These are phyloP conservation scores for Scutellaria barbata DNA, from an alignment of 257 asterid species.

Conservation along the genomic window DNA sequence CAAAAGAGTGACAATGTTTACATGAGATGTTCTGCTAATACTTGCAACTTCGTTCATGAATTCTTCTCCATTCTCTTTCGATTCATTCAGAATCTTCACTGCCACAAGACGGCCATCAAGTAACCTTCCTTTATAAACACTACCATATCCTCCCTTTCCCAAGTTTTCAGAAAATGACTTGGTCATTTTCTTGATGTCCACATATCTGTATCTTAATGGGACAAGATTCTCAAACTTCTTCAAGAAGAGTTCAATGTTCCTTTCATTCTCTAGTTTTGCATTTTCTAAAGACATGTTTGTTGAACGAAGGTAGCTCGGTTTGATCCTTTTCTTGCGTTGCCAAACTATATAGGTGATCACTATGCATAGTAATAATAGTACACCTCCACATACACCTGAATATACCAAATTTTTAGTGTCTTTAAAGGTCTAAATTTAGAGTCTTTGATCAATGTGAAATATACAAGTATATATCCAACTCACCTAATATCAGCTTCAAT, in stretches of 20 bases:
- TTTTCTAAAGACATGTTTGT: too few species aligned
- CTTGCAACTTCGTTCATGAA: constrained; percentile 54
- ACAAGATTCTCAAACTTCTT: constrained; percentile 5
- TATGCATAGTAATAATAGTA: too few species aligned
- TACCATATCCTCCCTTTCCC: constrained; percentile 53
- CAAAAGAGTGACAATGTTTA: constrained; percentile 43
- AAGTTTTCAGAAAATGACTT: constrained; percentile 34
- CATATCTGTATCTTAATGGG: constrained; percentile 37
- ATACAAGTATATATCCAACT: neutral
- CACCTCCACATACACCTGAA: constrained; percentile 49
- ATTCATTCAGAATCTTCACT: constrained; percentile 42
- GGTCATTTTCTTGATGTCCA: constrained; percentile 42
- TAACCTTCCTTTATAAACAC: constrained; percentile 45
- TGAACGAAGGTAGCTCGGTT: too few species aligned
- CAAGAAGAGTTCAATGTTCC: constrained; percentile 29
- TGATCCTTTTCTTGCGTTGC: too few species aligned
- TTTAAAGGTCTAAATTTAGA: constrained; percentile 23
- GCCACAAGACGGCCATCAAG: constrained; percentile 39
- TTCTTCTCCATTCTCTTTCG: constrained; percentile 38
- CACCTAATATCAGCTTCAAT: constrained; percentile 35
- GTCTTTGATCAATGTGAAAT: neutral
- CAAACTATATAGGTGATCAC: too few species aligned
- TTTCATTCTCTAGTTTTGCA: neutral
- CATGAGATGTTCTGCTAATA: constrained; percentile 52
- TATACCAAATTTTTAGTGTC: constrained; percentile 20